phyloP scores from a whole-genome alignment of 495 filamentous ascomycete genomes.

The Cercophora newfieldiana region DNA sequence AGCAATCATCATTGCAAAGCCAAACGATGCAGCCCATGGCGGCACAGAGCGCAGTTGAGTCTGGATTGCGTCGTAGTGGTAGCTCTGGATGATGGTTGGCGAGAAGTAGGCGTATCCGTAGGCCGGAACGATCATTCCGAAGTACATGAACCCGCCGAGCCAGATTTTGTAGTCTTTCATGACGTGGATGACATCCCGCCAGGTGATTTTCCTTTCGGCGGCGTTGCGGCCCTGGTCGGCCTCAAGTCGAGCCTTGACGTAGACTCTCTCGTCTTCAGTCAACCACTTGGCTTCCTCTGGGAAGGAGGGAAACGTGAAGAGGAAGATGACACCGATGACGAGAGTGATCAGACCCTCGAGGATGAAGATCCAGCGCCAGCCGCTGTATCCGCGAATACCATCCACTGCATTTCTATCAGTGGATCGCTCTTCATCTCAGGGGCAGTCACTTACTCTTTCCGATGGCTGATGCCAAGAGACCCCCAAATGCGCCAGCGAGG shows the following conservation, averaged over 20 bases:
- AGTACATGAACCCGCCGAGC: slow-evolving; percentile 86
- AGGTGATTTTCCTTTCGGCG: slow-evolving; percentile 61
- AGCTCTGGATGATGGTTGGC: slow-evolving; percentile 70
- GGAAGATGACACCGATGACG: slow-evolving; percentile 68
- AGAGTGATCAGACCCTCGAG: slow-evolving; percentile 74
- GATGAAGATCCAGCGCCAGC: slow-evolving; percentile 86
- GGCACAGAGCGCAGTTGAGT: slow-evolving; percentile 85
- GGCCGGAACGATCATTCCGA: slow-evolving; percentile 82
- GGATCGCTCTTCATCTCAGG: neutral
- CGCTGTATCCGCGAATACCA: slow-evolving; percentile 64
- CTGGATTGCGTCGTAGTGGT: slow-evolving; percentile 64
- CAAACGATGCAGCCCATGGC: slow-evolving; percentile 78
- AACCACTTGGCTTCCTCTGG: slow-evolving; percentile 55
- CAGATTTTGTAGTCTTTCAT: slow-evolving; percentile 74
- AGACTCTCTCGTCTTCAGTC: slow-evolving; percentile 70
- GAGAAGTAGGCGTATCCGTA: slow-evolving; percentile 73
- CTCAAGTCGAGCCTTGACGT: slow-evolving; percentile 70
- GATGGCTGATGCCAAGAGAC: slow-evolving; percentile 78
- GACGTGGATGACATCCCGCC: slow-evolving; percentile 64
- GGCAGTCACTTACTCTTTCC: slow-evolving; percentile 55
- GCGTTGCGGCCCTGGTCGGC: slow-evolving; percentile 78
- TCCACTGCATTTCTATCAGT: slow-evolving; percentile 44
- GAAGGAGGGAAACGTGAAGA: slow-evolving; percentile 82
- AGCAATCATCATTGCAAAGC: slow-evolving; percentile 73
- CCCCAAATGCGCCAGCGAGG: slow-evolving; percentile 84